Percentiles rank a stretch among this genome's conserved stretches.
phyloP scores from a whole-genome alignment of 768 basidiomycete species.

The Kwoniella sp. region DNA sequence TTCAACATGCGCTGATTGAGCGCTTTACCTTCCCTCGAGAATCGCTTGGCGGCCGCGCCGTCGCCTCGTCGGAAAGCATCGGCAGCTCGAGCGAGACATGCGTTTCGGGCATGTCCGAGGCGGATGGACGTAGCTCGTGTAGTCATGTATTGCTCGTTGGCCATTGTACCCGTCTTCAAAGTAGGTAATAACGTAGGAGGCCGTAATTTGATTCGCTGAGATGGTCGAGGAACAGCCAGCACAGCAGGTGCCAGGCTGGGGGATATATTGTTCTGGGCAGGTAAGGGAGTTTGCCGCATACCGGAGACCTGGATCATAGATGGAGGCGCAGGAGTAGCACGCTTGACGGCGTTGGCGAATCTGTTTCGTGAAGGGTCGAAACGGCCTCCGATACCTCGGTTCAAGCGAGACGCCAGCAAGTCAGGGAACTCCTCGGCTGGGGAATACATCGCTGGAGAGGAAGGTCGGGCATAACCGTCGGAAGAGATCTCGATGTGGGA shows the following conservation, averaged over 20 bases:
- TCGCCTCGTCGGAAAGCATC: constrained; percentile 96
- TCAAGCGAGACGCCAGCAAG: constrained; percentile 34
- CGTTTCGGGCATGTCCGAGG: constrained; percentile 89
- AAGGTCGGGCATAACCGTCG: constrained; percentile 44
- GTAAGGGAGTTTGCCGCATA: constrained; percentile 19
- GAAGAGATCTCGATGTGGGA: constrained; percentile 51
- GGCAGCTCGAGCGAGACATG: constrained; percentile 89
- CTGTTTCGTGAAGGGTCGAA: constrained; percentile 85
- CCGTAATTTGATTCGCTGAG: constrained; percentile 80
- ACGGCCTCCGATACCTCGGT: constrained; percentile 54
- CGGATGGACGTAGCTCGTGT: constrained; percentile 87
- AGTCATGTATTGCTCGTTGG: constrained; percentile 81
- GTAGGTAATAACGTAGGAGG: constrained; percentile 84
- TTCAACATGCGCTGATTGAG: constrained; percentile 84
- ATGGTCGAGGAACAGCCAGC: constrained; percentile 59
- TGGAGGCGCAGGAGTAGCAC: constrained; percentile 53
- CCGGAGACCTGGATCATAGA: constrained; percentile 35
- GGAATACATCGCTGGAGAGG: constrained; percentile 21
- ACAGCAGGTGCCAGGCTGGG: constrained; percentile 13
- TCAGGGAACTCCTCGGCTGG: constrained; percentile 56
- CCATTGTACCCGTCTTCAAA: constrained; percentile 75
- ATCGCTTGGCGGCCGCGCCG: constrained; percentile 91
- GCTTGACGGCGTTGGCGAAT: constrained; percentile 89
- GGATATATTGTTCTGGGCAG: constrained; percentile 3
- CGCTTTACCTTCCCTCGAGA: constrained; percentile 90